Evolutionary conservation across 202 grass and related monocot species (phyloP).

Genomic region (Hordeum pubiflorum): DNA sequence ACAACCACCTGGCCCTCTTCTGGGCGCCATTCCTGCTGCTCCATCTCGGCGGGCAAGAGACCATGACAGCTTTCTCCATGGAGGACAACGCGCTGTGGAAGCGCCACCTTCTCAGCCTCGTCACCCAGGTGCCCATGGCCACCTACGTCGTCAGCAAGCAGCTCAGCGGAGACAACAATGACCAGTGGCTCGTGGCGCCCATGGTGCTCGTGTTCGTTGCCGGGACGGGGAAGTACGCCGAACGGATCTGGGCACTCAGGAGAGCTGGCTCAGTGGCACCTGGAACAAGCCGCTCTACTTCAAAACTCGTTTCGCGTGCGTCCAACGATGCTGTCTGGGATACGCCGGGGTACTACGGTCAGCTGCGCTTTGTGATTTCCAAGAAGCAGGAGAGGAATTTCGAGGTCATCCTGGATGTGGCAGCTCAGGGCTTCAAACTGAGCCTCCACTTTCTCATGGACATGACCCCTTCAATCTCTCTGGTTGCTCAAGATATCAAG

Average conservation of each 20-base stretch:
- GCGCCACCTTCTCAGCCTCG: neutral
- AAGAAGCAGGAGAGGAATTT: too few relatives aligned
- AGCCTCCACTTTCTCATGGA: too few relatives aligned
- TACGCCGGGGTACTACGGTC: too few relatives aligned
- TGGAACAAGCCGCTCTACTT: neutral
- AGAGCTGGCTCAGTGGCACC: neutral
- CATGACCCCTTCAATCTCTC: too few relatives aligned
- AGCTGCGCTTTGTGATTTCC: too few relatives aligned
- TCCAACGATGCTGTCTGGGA: too few relatives aligned
- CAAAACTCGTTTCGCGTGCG: too few relatives aligned
- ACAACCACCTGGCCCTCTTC: neutral
- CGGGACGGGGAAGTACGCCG: neutral
- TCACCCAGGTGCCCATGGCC: neutral
- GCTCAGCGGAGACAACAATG: neutral
- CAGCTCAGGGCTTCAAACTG: too few relatives aligned
- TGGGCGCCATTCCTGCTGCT: neutral
- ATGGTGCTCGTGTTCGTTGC: neutral
- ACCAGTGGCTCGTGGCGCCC: neutral
- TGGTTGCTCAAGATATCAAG: too few relatives aligned
- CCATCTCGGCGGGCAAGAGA: neutral
- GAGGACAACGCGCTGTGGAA: neutral
- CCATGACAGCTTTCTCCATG: neutral
- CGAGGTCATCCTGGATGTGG: too few relatives aligned
- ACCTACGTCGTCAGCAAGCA: neutral
- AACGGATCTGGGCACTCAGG: neutral